Conservation (phyloP, 441 rosid genomes). For the Raphanus hybrid region DNA sequence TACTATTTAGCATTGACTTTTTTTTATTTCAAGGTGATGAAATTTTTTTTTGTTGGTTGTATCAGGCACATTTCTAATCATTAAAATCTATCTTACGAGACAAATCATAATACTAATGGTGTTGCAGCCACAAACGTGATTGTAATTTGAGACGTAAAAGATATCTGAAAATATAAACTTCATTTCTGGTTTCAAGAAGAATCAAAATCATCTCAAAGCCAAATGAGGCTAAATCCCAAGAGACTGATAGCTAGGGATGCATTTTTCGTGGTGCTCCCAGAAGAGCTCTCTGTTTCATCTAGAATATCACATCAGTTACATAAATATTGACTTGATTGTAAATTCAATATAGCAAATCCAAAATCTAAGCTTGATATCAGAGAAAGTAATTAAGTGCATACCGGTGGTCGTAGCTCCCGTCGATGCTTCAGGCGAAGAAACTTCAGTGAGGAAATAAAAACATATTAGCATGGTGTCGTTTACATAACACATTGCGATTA, state of each 20-base stretch:
- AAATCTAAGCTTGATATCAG: not conserved
- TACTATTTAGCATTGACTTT: not conserved
- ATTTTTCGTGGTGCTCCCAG: not conserved
- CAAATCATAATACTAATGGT: not conserved
- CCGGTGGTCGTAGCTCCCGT: conserved; percentile 20
- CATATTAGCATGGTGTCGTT: not conserved
- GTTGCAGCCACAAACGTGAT: not conserved
- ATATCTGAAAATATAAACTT: not conserved
- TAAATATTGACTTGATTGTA: not conserved
- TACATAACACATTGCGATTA: not conserved
- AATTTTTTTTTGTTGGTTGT: no score
- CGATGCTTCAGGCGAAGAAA: conserved; percentile 14
- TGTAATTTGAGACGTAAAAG: not conserved
- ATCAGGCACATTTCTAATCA: no score
- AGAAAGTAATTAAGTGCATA: conserved; percentile 4
- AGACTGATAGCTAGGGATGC: conserved; percentile 1
- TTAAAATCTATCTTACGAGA: no score
- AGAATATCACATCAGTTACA: not conserved
- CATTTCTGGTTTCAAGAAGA: not conserved
- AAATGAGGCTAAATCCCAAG: conserved; percentile 22
- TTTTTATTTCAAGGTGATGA: no score
- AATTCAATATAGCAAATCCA: not conserved
- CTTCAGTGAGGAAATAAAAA: conserved; percentile 15
- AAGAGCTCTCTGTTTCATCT: conserved; percentile 33
- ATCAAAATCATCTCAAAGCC: conserved; percentile 16